A percentile compares a stretch with the other conserved stretches of the same genome.
Evolutionary conservation across 1,284 basidiomycete genomes (phyloP).

Genomic region (Ceratobasidium theobromae): DNA sequence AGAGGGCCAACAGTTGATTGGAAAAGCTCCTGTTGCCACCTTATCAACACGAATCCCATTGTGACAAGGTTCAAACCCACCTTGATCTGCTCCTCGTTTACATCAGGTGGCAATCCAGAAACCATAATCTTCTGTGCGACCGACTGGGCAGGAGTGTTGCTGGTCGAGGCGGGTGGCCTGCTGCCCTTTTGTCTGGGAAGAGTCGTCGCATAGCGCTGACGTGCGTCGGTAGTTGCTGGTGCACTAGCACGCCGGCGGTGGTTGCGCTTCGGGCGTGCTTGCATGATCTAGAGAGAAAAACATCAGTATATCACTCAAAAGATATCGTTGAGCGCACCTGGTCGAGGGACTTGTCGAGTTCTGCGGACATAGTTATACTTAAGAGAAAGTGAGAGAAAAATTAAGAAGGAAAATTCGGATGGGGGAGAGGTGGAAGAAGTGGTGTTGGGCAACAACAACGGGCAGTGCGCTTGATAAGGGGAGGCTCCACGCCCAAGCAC

Average conservation of each 20-base stretch:
- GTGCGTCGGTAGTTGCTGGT: conserved; percentile 32
- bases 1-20: conserved; percentile 87
- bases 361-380: conserved; percentile 44
- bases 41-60: background rate
- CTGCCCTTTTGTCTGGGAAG: conserved; percentile 28
- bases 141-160: conserved; percentile 40
- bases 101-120: conserved; percentile 92
- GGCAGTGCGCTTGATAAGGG: conserved; percentile 29
- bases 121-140: conserved; percentile 91
- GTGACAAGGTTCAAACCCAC: conserved; percentile 50
- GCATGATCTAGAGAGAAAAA: conserved; percentile 63
- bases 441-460: background rate
- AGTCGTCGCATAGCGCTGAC: conserved; percentile 38
- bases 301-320: conserved; percentile 17
- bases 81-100: conserved; percentile 91
- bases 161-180: conserved; percentile 4
- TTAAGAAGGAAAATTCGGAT: background rate
- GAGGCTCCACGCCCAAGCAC: conserved; percentile 10
- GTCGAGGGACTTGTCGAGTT: conserved; percentile 82
- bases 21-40: conserved; percentile 78
- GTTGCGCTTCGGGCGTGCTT: conserved; percentile 41
- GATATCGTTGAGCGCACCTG: conserved; percentile 60
- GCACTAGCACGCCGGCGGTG: conserved; percentile 42
- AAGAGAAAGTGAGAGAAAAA: conserved; percentile 6
- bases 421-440: conserved; percentile 7